These are phyloP conservation scores for Euphorbia tirucalli DNA, from an alignment of 345 rosid species.

Conservation along the genomic window DNA sequence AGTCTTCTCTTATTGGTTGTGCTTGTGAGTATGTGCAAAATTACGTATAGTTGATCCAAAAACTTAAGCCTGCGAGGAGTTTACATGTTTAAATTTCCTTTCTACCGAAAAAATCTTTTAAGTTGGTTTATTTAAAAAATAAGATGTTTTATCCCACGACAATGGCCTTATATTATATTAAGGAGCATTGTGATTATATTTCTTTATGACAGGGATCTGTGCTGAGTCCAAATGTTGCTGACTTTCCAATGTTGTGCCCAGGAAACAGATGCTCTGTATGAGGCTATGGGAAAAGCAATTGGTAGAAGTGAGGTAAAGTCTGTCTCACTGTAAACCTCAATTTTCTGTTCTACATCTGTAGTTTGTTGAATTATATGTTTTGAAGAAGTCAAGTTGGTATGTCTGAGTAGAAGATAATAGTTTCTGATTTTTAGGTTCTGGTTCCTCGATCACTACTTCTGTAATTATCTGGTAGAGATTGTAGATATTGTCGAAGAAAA, in stretches of 20 bases:
- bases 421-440: not conserved
- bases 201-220: constrained; percentile 59
- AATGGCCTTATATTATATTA: constrained; percentile 38
- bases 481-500: not conserved
- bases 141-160: constrained; percentile 21
- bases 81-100: not conserved
- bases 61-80: not conserved
- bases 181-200: constrained; percentile 56
- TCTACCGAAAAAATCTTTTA: constrained; percentile 1
- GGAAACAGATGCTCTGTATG: constrained; percentile 61
- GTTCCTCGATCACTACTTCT: not conserved
- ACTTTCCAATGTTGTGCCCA: constrained; percentile 79
- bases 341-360: not conserved
- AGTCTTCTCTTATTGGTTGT: not conserved
- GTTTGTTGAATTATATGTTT: not conserved
- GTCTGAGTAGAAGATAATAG: not conserved
- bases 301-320: constrained; percentile 57
- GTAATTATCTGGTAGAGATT: not conserved
- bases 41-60: not conserved
- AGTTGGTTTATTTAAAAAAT: constrained; percentile 10
- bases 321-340: not conserved
- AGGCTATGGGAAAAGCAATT: constrained; percentile 59
- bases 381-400: not conserved
- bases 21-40: not conserved
- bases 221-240: constrained; percentile 65